Base-by-base conservation (phyloP, 305 asterid species). In the Vinca major region DNA sequence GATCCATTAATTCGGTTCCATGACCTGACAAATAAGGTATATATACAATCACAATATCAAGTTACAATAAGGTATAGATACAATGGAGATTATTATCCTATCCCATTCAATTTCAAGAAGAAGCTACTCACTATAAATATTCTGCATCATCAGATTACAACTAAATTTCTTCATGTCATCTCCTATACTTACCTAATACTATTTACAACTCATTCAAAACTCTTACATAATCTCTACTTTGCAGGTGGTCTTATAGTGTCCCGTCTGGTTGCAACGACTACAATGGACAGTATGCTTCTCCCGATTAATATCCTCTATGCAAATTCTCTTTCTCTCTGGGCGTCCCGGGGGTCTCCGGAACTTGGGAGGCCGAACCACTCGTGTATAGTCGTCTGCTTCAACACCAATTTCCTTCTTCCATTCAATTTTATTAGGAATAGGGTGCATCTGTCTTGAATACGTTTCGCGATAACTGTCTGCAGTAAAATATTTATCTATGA, bases 161-260 rank as follows among this genome's bases (percentile, higher is more conserved):
- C 77, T 71, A 53, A 39, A 41, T 0, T 8, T 44, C 54, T 65
- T 49, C 61, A 16, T 20, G 56, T 65, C 43, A 61, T 36, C 77
- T 54, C 45, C 53, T 37, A 26, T 67, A 74, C 80, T 74, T 73
- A 74, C 70, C 8, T 41, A 4, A 4, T 72, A 62, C 70, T 67
- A 75, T 55, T 85, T 79, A 84, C 4, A 69, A 77, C 53, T 78
- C 74, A 45, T 74, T 81, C 68, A 85, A 63, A 67, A 7, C 45
- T 41, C 83, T 73, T 77, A 68, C 68, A 73, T 73, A 40, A 26
- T 73, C 63, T 72, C 87, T 43, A 80, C 75, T 76, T 83, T 89
- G 85, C 96, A 86, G 74, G 91, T 89, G 20, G 90, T 86, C 80
- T 89, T 86, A 60, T 86, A 89, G 57, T 89, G 93, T 21, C 96